Conservation (phyloP, 495 filamentous ascomycete species). For the Penicillium flavigenum region DNA sequence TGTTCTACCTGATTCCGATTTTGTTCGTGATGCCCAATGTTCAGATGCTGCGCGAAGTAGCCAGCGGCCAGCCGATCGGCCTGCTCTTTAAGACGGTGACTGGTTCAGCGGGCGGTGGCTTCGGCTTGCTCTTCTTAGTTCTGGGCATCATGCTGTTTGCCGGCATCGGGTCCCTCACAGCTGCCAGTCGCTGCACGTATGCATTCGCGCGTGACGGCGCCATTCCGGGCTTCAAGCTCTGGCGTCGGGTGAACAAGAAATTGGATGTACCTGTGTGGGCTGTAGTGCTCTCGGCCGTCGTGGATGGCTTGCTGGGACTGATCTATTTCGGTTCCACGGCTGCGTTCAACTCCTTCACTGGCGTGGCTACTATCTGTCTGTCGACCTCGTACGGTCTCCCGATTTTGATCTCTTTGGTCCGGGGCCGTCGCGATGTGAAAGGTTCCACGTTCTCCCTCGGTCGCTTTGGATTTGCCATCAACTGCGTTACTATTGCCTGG, state of each 20-base stretch:
- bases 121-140: conserved; percentile 70
- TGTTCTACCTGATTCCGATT: conserved; percentile 66
- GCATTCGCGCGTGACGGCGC: conserved; percentile 68
- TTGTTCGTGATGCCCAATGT: conserved; percentile 63
- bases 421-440: conserved; percentile 47
- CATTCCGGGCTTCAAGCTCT: conserved; percentile 65
- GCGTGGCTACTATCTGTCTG: conserved; percentile 64
- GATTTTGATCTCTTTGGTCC: conserved; percentile 58
- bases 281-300: conserved; percentile 53
- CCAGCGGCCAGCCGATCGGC: conserved; percentile 51
- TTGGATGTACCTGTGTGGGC: conserved; percentile 59
- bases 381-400: conserved; percentile 63
- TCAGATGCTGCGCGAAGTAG: conserved; percentile 55
- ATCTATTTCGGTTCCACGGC: conserved; percentile 63
- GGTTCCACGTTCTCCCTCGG: conserved; percentile 51
- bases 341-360: conserved; percentile 66
- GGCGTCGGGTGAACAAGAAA: conserved; percentile 55
- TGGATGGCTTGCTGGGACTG: conserved; percentile 57
- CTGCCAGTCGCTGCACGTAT: conserved; percentile 72
- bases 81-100: conserved; percentile 37
- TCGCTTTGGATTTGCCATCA: conserved; percentile 52
- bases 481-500: conserved; percentile 50
- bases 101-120: conserved; percentile 55
- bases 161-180: conserved; percentile 68
- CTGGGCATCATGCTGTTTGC: conserved; percentile 74